Evolutionary conservation across 495 filamentous ascomycete species (phyloP).

Genomic region (Neurospora tetraspora): DNA sequence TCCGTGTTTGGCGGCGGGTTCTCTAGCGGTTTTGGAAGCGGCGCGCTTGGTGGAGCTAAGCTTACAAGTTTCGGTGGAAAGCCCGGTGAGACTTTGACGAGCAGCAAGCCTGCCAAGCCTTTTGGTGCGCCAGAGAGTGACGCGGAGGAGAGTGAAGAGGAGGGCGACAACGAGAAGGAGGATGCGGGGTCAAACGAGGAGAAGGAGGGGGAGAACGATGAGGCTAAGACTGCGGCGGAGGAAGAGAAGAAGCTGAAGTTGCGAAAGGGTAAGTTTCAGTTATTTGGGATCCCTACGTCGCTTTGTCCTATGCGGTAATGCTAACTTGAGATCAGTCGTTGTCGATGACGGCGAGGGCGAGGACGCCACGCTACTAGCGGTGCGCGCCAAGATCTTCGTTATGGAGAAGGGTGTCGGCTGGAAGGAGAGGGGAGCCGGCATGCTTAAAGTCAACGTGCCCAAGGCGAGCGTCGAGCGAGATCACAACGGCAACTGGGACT

Average conservation of each 20-base stretch:
- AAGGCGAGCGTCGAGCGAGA: slow-evolving; percentile 35
- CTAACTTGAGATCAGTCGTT: slow-evolving; percentile 22
- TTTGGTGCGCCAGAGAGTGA: slow-evolving; percentile 64
- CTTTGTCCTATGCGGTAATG: slow-evolving; percentile 15
- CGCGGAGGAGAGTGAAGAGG: slow-evolving; percentile 38
- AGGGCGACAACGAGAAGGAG: slow-evolving; percentile 18
- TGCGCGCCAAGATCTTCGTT: slow-evolving; percentile 64
- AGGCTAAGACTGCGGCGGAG: slow-evolving; percentile 30
- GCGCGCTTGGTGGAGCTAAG: slow-evolving; percentile 39
- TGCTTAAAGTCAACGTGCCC: slow-evolving; percentile 74
- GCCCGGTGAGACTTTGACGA: slow-evolving; percentile 45
- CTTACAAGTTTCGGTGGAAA: slow-evolving; percentile 58
- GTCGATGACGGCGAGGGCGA: slow-evolving; percentile 61
- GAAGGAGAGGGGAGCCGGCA: slow-evolving; percentile 79
- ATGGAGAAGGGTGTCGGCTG: slow-evolving; percentile 58
- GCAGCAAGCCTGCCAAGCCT: slow-evolving; percentile 50
- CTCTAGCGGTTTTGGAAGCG: slow-evolving; percentile 44
- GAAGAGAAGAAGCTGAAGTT: slow-evolving; percentile 59
- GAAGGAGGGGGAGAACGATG: slow-evolving; percentile 31
- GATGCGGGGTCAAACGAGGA: slow-evolving; percentile 30
- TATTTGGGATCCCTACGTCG: background rate
- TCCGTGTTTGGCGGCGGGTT: slow-evolving; percentile 25
- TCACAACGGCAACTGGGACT: slow-evolving; percentile 30
- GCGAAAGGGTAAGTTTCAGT: slow-evolving; percentile 49
- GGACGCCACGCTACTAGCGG: slow-evolving; percentile 58